Conservation (phyloP, 257 asterid genomes). For the Fraxinus quadrangulata region DNA sequence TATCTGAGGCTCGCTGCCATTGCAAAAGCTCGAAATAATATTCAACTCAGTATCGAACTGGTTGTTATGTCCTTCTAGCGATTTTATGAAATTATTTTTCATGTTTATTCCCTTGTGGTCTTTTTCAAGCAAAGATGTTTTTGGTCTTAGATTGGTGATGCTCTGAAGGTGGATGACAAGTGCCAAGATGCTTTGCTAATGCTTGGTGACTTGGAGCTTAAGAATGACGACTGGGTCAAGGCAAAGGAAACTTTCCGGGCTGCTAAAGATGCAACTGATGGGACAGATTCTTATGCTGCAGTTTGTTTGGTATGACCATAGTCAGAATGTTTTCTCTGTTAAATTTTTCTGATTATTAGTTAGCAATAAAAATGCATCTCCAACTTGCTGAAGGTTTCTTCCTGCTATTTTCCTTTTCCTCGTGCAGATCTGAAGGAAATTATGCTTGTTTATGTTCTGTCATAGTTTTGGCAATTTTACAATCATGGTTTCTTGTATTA, state of each 20-base stretch:
- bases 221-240: slow-evolving; percentile 99
- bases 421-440: slow-evolving; percentile 4
- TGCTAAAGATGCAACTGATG: slow-evolving; percentile 75
- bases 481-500: slow-evolving; percentile 18
- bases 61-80: slow-evolving; percentile 43
- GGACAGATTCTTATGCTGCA: slow-evolving; percentile 91
- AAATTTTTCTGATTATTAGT: slow-evolving; percentile 17
- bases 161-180: slow-evolving; percentile 86
- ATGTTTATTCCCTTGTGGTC: slow-evolving; percentile 9
- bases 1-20: slow-evolving; percentile 96
- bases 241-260: slow-evolving; percentile 93
- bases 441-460: slow-evolving; percentile 6
- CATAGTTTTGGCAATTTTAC: slow-evolving; percentile 15
- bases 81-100: slow-evolving; percentile 20
- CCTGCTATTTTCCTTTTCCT: slow-evolving; percentile 2
- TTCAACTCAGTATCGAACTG: slow-evolving; percentile 86
- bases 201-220: slow-evolving; percentile 98
- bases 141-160: slow-evolving; percentile 74
- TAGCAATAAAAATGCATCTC: slow-evolving; percentile 8
- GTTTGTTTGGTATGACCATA: slow-evolving; percentile 77
- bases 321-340: slow-evolving; percentile 19
- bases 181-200: slow-evolving; percentile 86
- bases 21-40: slow-evolving; percentile 84
- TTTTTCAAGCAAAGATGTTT: slow-evolving; percentile 22
- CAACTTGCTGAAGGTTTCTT: slow-evolving; percentile 13